Evolutionary conservation across 169 alveolate species (phyloP), one percentile per base, ranked within the genome.

Genomic region (Perkinsus chesapeaki): DNA sequence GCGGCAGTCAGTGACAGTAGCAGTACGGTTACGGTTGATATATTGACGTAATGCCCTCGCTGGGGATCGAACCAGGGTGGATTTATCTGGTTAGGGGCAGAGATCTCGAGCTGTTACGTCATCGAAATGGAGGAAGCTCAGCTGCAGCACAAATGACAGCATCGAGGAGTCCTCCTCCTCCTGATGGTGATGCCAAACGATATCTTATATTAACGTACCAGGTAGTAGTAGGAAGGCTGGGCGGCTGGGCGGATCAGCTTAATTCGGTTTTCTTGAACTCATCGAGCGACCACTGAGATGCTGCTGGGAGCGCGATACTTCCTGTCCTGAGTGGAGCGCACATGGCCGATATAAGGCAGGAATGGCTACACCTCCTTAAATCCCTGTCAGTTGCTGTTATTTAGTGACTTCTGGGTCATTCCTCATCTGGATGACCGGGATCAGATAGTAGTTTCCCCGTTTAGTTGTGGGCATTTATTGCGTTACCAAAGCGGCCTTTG

Each of bases 21-120:
- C 31, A 23, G 37, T 60, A 60, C 82, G 12, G 82, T 60, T 23
- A 60, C 82, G 27, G 82, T 60, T 27, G 82, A 60, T 16, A 60
- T 60, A 1, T 16, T 60, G 3, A 60, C 82, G 82, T 60, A 60
- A 60, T 60, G 82, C 82, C 82, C n/a, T n/a, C n/a, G n/a, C n/a
- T n/a, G n/a, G 82, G 82, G 82, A 60, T 60, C 31, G 82, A 60
- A 60, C 82, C 82, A 20, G 82, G 82, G 82, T 60, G 82, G 82
- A 60, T 27, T 1, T 27, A 7, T 23, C 3, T 60, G 82, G 12
- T 16, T 60, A 60, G 82, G 31, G 82, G 82, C 7, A 27, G 82
- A 60, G 82, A 60, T 34, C 82, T 60, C 82, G 82, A 60, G 82
- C 82, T 60, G 12, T 60, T 60, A 23, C 82, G 82, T 27, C 82